Evolutionary conservation across 352 stramenopile genomes (phyloP).

Genomic region (Hyaloperonospora brassicae): DNA sequence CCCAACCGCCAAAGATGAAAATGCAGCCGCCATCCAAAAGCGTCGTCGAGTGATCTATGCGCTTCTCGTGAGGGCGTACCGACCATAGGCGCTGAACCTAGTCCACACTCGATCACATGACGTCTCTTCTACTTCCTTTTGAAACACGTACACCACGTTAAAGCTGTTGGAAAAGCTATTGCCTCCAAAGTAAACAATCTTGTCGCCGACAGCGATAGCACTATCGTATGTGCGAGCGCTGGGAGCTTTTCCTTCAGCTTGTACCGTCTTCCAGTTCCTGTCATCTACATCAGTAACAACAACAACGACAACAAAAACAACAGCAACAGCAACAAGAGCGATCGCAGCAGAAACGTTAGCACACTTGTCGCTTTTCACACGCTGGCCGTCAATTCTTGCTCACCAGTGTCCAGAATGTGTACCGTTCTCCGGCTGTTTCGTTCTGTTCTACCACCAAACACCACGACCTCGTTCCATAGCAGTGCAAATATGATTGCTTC

Average conservation of each 20-base stretch:
- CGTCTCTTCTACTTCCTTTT: no score
- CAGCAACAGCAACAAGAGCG: no score
- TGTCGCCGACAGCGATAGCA: slow-evolving; percentile 45
- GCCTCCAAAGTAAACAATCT: no score
- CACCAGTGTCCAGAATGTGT: slow-evolving; percentile 68
- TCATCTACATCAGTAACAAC: slow-evolving; percentile 49
- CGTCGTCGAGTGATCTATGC: no score
- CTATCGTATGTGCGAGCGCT: slow-evolving; percentile 88
- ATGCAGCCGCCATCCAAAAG: no score
- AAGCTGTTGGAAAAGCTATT: no score
- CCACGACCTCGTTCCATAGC: slow-evolving; percentile 66
- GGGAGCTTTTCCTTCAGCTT: slow-evolving; percentile 83
- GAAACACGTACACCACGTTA: no score
- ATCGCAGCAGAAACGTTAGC: slow-evolving; percentile 1
- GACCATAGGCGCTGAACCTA: no score
- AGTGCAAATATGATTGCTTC: slow-evolving; percentile 69
- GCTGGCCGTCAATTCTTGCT: slow-evolving; percentile 1
- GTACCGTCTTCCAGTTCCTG: slow-evolving; percentile 87
- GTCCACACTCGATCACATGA: no score
- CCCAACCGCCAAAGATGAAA: no score
- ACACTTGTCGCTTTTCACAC: background rate
- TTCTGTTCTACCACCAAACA: slow-evolving; percentile 69
- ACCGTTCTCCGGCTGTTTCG: slow-evolving; percentile 67
- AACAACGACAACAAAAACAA: no score
- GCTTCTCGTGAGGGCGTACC: no score